Evolutionary conservation across 805 yeast species (phyloP).

Genomic region (Candida koratica): DNA sequence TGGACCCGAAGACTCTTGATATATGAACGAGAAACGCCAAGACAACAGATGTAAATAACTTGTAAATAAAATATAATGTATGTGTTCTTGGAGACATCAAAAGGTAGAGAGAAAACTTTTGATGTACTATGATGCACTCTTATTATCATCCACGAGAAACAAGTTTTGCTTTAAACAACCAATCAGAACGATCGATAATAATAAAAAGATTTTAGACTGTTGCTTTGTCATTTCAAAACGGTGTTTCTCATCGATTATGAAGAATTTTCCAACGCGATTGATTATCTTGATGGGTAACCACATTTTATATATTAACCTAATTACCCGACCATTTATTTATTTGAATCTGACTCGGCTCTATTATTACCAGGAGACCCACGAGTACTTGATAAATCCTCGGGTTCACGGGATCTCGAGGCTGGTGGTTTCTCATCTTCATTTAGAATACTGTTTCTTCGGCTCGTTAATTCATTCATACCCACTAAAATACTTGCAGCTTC

Average conservation of each 20-base stretch:
- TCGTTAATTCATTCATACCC: conserved; percentile 43
- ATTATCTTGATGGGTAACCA: not conserved
- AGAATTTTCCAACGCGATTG: conserved; percentile 5
- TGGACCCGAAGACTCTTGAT: conserved; percentile 18
- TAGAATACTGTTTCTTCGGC: conserved; percentile 14
- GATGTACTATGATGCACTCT: conserved; percentile 49
- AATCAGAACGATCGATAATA: conserved; percentile 42
- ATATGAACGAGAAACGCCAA: not conserved
- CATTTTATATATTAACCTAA: conserved; percentile 8
- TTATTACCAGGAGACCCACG: too few relatives aligned
- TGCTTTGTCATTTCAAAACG: conserved; percentile 5
- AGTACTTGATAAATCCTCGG: too few relatives aligned
- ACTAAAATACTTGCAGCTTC: conserved; percentile 78
- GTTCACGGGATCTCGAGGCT: conserved; percentile 3
- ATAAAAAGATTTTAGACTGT: conserved; percentile 29
- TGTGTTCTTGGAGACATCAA: conserved; percentile 51
- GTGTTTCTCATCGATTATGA: conserved; percentile 5
- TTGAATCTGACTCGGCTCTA: too few relatives aligned
- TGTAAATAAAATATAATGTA: conserved; percentile 21
- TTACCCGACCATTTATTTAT: too few relatives aligned
- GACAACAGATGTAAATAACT: conserved; percentile 6
- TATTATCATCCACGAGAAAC: conserved; percentile 7
- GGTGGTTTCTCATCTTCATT: conserved; percentile 12
- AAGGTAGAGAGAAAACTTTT: conserved; percentile 27
- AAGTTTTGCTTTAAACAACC: conserved; percentile 35